A percentile compares a stretch with the other conserved stretches of the same genome.
Evolutionary conservation across 2,329 filamentous ascomycete species (phyloP).

Genomic region (Claviceps capensis): DNA sequence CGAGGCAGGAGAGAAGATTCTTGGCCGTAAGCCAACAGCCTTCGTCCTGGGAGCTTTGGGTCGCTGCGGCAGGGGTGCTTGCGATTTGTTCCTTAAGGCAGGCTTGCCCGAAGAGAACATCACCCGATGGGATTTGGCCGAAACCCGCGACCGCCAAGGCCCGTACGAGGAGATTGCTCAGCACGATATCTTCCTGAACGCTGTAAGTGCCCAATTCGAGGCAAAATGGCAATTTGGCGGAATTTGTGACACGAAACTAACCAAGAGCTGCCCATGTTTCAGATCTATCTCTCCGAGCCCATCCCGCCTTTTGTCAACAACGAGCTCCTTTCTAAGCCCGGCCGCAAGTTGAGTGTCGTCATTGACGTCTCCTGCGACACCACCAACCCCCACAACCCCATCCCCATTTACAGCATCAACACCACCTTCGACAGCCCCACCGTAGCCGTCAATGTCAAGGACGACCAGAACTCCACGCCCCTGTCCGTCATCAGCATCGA

Average conservation of each 20-base stretch:
- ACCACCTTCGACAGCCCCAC: constrained; percentile 87
- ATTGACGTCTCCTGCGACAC: constrained; percentile 70
- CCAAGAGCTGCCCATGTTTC: neutral
- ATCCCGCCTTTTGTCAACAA: constrained; percentile 62
- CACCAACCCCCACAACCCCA: constrained; percentile 34
- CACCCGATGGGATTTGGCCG: constrained; percentile 53
- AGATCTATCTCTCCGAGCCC: constrained; percentile 9
- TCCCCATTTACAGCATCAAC: constrained; percentile 72
- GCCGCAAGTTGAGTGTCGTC: constrained; percentile 64
- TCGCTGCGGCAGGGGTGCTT: constrained; percentile 72
- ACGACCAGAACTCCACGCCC: constrained; percentile 38
- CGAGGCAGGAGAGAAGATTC: constrained; percentile 55
- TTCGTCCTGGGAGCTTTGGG: constrained; percentile 78
- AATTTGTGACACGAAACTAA: neutral
- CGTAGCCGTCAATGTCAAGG: constrained; percentile 52
- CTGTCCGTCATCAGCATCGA: constrained; percentile 72
- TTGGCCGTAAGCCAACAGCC: constrained; percentile 53
- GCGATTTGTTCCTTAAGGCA: constrained; percentile 62
- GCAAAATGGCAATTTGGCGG: too few relatives aligned
- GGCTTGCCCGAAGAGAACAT: constrained; percentile 41
- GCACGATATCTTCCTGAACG: constrained; percentile 46
- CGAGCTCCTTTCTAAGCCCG: constrained; percentile 47
- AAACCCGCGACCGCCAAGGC: constrained; percentile 53
- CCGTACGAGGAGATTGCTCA: constrained; percentile 69
- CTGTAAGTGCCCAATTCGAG: constrained; percentile 11